Conservation (phyloP, 1,284 basidiomycete genomes). For the Ceratobasidium theobromae region DNA sequence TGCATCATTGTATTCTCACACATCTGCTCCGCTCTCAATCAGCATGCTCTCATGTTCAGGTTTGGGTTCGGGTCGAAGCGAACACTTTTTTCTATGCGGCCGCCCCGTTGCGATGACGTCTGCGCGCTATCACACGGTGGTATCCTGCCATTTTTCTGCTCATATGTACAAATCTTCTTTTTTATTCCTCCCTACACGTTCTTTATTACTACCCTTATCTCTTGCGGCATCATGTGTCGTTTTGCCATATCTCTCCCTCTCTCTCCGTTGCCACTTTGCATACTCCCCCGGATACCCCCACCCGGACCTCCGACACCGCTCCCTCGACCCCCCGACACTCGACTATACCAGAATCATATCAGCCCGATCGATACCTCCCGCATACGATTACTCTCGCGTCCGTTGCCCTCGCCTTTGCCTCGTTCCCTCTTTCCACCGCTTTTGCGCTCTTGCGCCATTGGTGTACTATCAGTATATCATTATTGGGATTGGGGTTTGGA, state of each 20-base stretch:
- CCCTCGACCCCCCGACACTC: not conserved
- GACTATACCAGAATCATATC: slow-evolving; percentile 11
- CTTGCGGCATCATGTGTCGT: slow-evolving; percentile 4
- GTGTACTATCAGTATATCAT: slow-evolving; percentile 22
- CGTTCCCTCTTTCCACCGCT: not conserved
- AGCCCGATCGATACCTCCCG: not conserved
- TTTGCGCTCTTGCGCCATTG: slow-evolving; percentile 1
- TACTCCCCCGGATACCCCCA: slow-evolving; percentile 29
- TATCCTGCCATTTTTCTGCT: not conserved
- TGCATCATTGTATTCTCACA: slow-evolving; percentile 32
- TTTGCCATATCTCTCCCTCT: not conserved
- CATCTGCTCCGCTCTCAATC: slow-evolving; percentile 27
- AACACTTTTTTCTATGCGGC: slow-evolving; percentile 19
- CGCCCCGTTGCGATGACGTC: not conserved
- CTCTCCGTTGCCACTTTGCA: not conserved
- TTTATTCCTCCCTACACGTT: slow-evolving; percentile 7
- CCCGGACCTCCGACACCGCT: slow-evolving; percentile 5
- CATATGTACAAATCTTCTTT: slow-evolving; percentile 19
- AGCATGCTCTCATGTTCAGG: slow-evolving; percentile 30
- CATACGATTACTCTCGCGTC: not conserved
- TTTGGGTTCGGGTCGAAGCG: slow-evolving; percentile 31
- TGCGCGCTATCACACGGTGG: not conserved
- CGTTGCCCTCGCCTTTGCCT: not conserved
- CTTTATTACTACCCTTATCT: slow-evolving; percentile 18
- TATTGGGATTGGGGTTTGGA: slow-evolving; percentile 11